A percentile compares a stretch with the other conserved stretches of the same genome.
These are phyloP conservation scores for Anastatica hierochuntica DNA, from an alignment of 345 rosid species.

Conservation along the genomic window DNA sequence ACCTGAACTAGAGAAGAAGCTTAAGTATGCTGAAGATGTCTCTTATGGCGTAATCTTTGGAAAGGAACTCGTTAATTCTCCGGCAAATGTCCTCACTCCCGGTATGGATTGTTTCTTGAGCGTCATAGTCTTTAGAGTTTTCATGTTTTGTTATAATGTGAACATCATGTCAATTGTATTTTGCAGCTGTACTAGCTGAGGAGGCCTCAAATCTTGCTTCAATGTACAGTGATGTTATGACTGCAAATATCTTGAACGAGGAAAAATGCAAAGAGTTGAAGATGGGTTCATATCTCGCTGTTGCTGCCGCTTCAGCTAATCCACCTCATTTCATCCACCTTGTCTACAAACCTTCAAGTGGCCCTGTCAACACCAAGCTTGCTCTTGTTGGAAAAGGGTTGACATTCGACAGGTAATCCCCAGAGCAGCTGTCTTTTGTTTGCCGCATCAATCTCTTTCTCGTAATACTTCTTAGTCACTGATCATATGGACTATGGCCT, in stretches of 20 bases:
- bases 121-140: not conserved
- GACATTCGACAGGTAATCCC: slow-evolving; percentile 82
- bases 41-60: slow-evolving; percentile 69
- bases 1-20: slow-evolving; percentile 62
- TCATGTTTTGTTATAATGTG: not conserved
- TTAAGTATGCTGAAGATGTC: slow-evolving; percentile 73
- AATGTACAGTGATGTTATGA: slow-evolving; percentile 53
- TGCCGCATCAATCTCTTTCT: too few species aligned
- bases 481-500: too few species aligned
- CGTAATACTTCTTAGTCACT: not conserved
- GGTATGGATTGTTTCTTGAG: slow-evolving; percentile 37
- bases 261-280: slow-evolving; percentile 83
- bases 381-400: slow-evolving; percentile 78
- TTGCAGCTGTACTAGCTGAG: slow-evolving; percentile 70
- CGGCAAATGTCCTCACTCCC: slow-evolving; percentile 92
- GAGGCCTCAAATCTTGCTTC: slow-evolving; percentile 91
- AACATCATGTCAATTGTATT: too few species aligned
- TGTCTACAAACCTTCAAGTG: slow-evolving; percentile 70
- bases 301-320: slow-evolving; percentile 92
- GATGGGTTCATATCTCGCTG: slow-evolving; percentile 94
- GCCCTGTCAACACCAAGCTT: slow-evolving; percentile 29
- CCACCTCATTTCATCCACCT: slow-evolving; percentile 88
- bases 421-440: not conserved
- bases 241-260: slow-evolving; percentile 65
- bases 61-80: slow-evolving; percentile 79